A percentile compares a stretch with the other conserved stretches of the same genome.
Evolutionary conservation across 495 filamentous ascomycete genomes (phyloP).

Genomic region (Letharia lupina): DNA sequence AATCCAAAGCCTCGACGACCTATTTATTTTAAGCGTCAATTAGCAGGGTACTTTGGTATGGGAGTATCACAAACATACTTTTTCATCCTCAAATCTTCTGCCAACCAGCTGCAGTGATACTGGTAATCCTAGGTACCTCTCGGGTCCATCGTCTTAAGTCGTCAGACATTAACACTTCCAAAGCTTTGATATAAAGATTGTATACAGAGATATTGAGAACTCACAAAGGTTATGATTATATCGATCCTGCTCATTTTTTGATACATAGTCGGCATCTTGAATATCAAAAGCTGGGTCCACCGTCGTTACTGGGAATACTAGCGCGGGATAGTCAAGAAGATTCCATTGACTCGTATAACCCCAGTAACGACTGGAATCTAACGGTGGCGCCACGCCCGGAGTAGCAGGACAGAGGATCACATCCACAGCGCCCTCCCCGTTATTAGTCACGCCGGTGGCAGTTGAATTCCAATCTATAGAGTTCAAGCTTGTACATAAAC

Average conservation of each 20-base stretch:
- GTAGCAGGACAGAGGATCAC: constrained; percentile 54
- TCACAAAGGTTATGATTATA: constrained; percentile 41
- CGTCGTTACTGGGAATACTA: constrained; percentile 45
- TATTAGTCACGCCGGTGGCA: neutral
- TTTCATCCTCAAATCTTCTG: constrained; percentile 16
- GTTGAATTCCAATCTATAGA: constrained; percentile 8
- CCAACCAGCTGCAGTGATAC: constrained; percentile 13
- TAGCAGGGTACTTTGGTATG: neutral
- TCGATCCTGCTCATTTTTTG: constrained; percentile 35
- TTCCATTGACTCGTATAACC: constrained; percentile 63
- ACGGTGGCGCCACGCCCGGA: constrained; percentile 46
- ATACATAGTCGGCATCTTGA: constrained; percentile 31
- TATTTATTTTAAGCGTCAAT: neutral
- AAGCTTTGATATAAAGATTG: too few species aligned
- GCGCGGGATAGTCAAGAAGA: constrained; percentile 53
- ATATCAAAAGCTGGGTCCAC: constrained; percentile 35
- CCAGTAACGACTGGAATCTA: constrained; percentile 49
- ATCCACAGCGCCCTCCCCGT: constrained; percentile 49
- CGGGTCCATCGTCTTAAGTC: constrained; percentile 9
- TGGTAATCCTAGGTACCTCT: constrained; percentile 9
- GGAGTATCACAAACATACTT: neutral
- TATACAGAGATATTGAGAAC: constrained; percentile 17
- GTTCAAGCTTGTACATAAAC: neutral
- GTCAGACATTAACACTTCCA: too few species aligned
- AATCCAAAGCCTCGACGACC: constrained; percentile 13